phyloP scores from a whole-genome alignment of 495 filamentous ascomycete species.

The Mytilinidion resinicola region DNA sequence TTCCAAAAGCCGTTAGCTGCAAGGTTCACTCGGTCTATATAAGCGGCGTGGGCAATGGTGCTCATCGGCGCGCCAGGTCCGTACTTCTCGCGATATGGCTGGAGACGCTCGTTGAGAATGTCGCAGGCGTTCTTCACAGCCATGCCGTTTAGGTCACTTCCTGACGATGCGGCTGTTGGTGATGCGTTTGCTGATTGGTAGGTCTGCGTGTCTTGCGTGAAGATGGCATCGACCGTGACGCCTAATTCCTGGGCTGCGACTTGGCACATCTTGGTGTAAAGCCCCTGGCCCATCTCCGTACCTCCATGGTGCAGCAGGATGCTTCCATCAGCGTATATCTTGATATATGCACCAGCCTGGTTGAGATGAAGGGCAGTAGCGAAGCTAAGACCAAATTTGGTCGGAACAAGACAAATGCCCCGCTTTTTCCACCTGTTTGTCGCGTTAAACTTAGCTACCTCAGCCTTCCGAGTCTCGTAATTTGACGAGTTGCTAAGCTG shows the following conservation, averaged over 20 bases:
- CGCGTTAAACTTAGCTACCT: slow-evolving; percentile 35
- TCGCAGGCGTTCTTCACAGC: slow-evolving; percentile 38
- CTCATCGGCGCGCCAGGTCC: slow-evolving; percentile 33
- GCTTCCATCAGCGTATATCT: slow-evolving; percentile 40
- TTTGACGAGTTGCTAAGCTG: slow-evolving; percentile 32
- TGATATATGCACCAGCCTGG: slow-evolving; percentile 37
- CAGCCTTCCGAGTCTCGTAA: slow-evolving; percentile 33
- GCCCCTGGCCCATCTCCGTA: slow-evolving; percentile 39
- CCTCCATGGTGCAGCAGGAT: slow-evolving; percentile 40
- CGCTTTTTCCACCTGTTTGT: slow-evolving; percentile 40
- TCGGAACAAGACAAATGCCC: slow-evolving; percentile 38
- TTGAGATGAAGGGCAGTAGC: slow-evolving; percentile 41
- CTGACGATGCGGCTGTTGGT: slow-evolving; percentile 40
- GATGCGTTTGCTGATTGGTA: slow-evolving; percentile 43
- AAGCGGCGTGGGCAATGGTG: slow-evolving; percentile 35
- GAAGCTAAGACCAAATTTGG: slow-evolving; percentile 41
- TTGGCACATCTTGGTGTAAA: slow-evolving; percentile 42
- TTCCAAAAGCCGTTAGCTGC: slow-evolving; percentile 40
- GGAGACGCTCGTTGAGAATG: slow-evolving; percentile 35
- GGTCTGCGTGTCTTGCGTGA: slow-evolving; percentile 42
- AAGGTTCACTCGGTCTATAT: slow-evolving; percentile 38
- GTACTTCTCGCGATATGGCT: slow-evolving; percentile 33
- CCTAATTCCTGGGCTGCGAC: slow-evolving; percentile 39
- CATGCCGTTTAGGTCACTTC: slow-evolving; percentile 42
- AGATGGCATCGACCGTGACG: slow-evolving; percentile 40